Percentiles rank a stretch among this genome's conserved stretches.
Evolutionary conservation across 352 stramenopile genomes (phyloP).

Genomic region (Globisporangium paddicum): DNA sequence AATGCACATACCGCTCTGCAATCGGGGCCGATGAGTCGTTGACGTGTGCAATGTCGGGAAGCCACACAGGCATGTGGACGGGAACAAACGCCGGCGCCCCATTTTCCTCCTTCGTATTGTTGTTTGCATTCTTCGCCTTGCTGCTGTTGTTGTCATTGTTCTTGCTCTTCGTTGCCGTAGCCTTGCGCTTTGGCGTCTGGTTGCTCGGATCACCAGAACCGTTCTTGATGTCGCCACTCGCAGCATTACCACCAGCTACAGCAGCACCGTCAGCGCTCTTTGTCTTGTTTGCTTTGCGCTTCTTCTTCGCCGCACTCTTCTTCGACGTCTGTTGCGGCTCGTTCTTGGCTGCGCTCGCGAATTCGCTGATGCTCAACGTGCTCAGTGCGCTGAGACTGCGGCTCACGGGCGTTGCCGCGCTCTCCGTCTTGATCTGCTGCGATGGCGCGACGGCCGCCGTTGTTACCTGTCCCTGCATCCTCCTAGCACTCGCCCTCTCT

Average conservation of each 20-base stretch:
- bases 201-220: neutral
- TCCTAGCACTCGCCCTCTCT: neutral
- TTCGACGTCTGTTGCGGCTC: neutral
- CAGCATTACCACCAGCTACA: neutral
- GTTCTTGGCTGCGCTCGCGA: neutral
- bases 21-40: constrained; percentile 35
- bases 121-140: constrained; percentile 7
- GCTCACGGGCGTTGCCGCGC: neutral
- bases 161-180: constrained; percentile 5
- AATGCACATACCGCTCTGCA: constrained; percentile 19
- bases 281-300: neutral
- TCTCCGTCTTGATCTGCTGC: neutral
- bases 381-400: constrained; percentile 2
- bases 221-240: neutral
- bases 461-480: neutral
- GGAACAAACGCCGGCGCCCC: neutral
- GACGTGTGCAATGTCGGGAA: constrained; percentile 18
- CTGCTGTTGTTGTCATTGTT: constrained; percentile 6
- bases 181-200: constrained; percentile 9
- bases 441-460: neutral
- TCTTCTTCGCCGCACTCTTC: neutral
- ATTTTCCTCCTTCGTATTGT: neutral
- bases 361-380: constrained; percentile 5
- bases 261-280: neutral
- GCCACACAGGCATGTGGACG: constrained; percentile 25